Evolutionary conservation across 2,329 filamentous ascomycete species (phyloP).

Genomic region (Hypocrella siamensis): DNA sequence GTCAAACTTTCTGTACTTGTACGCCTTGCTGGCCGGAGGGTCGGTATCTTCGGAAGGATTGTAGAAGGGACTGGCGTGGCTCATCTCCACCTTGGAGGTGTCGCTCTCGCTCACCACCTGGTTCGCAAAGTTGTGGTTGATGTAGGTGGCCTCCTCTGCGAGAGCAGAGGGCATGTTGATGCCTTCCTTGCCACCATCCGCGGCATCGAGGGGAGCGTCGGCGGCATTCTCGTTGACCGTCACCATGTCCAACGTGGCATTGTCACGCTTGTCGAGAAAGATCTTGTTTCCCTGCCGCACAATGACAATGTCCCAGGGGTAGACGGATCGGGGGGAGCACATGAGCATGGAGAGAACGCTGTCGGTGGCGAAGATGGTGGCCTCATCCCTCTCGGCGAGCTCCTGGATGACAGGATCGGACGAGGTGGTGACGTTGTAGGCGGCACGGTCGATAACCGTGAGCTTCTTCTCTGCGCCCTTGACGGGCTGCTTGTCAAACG

Average conservation of each 20-base stretch:
- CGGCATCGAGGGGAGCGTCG: constrained; percentile 80
- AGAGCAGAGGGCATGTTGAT: constrained; percentile 91
- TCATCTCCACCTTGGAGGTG: constrained; percentile 64
- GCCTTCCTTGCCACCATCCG: constrained; percentile 82
- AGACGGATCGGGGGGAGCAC: constrained; percentile 92
- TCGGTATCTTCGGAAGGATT: constrained; percentile 85
- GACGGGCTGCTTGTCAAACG: constrained; percentile 84
- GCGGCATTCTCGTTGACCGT: constrained; percentile 98
- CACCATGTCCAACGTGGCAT: constrained; percentile 87
- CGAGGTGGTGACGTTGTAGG: constrained; percentile 96
- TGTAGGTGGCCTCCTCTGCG: constrained; percentile 94
- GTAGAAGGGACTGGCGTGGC: constrained; percentile 93
- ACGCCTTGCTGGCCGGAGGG: constrained; percentile 86
- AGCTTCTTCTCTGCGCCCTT: constrained; percentile 81
- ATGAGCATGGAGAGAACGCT: constrained; percentile 98
- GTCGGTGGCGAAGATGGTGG: constrained; percentile 91
- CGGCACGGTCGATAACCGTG: constrained; percentile 77
- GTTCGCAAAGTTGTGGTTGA: constrained; percentile 99
- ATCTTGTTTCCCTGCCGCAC: constrained; percentile 88
- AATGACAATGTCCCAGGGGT: constrained; percentile 97
- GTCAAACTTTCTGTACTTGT: constrained; percentile 97
- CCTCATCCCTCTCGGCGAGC: constrained; percentile 87
- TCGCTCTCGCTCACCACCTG: constrained; percentile 83
- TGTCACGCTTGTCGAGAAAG: constrained; percentile 97
- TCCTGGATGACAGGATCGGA: constrained; percentile 95